These are phyloP conservation scores for Trichomonas vaginalis DNA, from an alignment of 208 protist species.

Conservation along the genomic window DNA sequence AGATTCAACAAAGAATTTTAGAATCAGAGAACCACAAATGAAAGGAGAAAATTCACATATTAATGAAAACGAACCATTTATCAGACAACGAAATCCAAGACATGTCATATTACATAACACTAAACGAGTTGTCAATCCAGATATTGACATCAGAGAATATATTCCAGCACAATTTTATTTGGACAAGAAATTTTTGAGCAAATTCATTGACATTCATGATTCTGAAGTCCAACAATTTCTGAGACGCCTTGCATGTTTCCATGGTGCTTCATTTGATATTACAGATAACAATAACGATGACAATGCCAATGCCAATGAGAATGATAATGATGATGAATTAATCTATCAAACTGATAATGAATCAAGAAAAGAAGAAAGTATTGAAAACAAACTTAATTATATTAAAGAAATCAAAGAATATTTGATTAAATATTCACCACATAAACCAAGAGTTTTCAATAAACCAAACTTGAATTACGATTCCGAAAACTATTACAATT, in stretches of 20 bases:
- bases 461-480: neutral
- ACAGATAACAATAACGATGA: neutral
- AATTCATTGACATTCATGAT: neutral
- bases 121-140: neutral
- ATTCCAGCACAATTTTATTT: neutral
- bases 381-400: neutral
- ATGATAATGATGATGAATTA: too few relatives aligned
- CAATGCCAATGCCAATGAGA: too few relatives aligned
- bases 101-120: neutral
- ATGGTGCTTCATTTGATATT: neutral
- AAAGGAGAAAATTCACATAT: too few relatives aligned
- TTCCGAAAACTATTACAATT: neutral
- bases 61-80: too few relatives aligned
- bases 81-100: neutral
- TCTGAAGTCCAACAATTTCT: neutral
- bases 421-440: neutral
- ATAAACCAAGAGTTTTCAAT: neutral
- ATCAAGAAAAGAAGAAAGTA: neutral
- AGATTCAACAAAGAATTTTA: too few relatives aligned
- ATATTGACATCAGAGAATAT: neutral
- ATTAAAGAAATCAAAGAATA: neutral
- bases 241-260: neutral
- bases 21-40: too few relatives aligned
- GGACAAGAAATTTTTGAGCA: neutral
- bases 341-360: neutral